Percentiles rank a stretch among this genome's conserved stretches.
Conservation (phyloP, 345 rosid species). For the Salix udensis region DNA sequence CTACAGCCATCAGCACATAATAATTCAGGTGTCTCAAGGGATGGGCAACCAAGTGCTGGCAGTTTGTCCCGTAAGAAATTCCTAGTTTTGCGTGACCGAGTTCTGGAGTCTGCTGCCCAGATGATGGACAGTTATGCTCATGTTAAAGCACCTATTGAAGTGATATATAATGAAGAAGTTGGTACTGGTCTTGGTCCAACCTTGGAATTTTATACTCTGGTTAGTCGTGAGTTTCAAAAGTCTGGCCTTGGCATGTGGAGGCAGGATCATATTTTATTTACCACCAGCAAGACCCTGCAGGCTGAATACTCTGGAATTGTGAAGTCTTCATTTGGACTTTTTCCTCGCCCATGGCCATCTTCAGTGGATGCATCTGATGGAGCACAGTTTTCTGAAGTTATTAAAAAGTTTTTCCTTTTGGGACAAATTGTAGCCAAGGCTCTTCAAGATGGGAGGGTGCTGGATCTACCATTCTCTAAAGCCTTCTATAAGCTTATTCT, state of each 20-base stretch:
- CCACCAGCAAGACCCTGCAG: conserved; percentile 19
- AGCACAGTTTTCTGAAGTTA: conserved; percentile 45
- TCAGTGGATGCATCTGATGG: conserved; percentile 33
- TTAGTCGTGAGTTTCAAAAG: conserved; percentile 83
- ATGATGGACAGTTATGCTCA: conserved; percentile 70
- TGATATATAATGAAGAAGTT: conserved; percentile 84
- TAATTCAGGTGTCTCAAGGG: conserved; percentile 43
- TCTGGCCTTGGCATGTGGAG: conserved; percentile 85
- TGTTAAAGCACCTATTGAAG: conserved; percentile 67
- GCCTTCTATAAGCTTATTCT: conserved; percentile 79
- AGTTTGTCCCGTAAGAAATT: conserved; percentile 66
- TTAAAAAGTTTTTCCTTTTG: conserved; percentile 62
- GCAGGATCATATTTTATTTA: conserved; percentile 41
- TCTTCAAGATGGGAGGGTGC: conserved; percentile 87
- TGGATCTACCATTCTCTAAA: conserved; percentile 82
- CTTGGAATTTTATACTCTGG: conserved; percentile 83
- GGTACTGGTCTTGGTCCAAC: conserved; percentile 99
- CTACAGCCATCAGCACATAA: conserved; percentile 35
- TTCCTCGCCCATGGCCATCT: conserved; percentile 75
- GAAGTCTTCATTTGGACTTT: conserved; percentile 55
- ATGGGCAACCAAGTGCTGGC: conserved; percentile 42
- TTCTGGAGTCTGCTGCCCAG: conserved; percentile 73
- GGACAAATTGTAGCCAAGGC: conserved; percentile 90
- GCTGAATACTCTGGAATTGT: conserved; percentile 28
- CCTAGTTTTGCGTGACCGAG: conserved; percentile 59